Evolutionary conservation across 768 basidiomycete species (phyloP).

Genomic region (Chalciporus chontae): DNA sequence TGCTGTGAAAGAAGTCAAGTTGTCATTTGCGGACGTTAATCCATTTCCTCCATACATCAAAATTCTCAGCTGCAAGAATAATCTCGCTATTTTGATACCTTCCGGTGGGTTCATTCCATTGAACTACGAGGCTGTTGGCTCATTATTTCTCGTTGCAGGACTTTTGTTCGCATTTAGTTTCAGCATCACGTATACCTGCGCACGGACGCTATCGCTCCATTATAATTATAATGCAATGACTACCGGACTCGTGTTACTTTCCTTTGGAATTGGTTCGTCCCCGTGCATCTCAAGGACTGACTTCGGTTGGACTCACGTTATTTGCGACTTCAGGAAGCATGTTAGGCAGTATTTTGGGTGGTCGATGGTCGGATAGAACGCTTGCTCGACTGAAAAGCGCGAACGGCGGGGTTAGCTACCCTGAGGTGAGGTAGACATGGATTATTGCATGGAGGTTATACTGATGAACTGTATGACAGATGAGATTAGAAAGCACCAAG

Average conservation of each 20-base stretch:
- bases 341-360: conserved; percentile 54
- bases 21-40: conserved; percentile 69
- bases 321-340: conserved; percentile 38
- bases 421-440: conserved; percentile 51
- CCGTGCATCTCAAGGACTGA: no score
- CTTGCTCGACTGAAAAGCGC: conserved; percentile 42
- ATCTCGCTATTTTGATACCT: conserved; percentile 51
- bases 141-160: conserved; percentile 36
- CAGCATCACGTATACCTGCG: conserved; percentile 68
- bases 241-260: conserved; percentile 74
- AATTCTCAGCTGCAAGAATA: conserved; percentile 64
- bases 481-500: conserved; percentile 69
- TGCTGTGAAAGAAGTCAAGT: conserved; percentile 38
- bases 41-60: conserved; percentile 59
- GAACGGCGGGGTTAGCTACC: conserved; percentile 48
- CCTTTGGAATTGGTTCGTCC: conserved; percentile 63
- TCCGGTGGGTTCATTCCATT: conserved; percentile 24
- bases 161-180: conserved; percentile 70
- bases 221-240: conserved; percentile 71
- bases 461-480: conserved; percentile 36
- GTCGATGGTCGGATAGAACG: conserved; percentile 55
- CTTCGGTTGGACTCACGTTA: no score
- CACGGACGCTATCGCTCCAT: conserved; percentile 60
- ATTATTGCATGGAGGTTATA: not conserved
- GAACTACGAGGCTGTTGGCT: no score